A percentile compares a stretch with the other conserved stretches of the same genome.
Conservation (phyloP, 1,284 basidiomycete genomes). For the Termitomyces sp. region DNA sequence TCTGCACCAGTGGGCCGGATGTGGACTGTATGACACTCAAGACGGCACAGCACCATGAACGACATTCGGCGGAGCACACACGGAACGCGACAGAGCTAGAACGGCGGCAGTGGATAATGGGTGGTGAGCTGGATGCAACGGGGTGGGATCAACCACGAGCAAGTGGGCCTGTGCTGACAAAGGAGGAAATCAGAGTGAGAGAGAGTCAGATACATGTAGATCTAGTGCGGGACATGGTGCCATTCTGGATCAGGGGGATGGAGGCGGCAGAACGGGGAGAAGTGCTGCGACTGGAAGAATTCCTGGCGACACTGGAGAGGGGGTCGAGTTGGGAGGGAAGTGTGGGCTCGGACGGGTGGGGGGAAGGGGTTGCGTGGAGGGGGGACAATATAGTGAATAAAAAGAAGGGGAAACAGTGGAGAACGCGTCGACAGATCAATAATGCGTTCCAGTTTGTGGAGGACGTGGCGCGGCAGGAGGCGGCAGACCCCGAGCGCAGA, state of each 20-base stretch:
- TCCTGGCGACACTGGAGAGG: slow-evolving; percentile 35
- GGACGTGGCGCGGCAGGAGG: slow-evolving; percentile 36
- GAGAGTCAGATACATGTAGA: slow-evolving; percentile 50
- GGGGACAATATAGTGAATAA: neutral
- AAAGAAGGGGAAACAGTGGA: neutral
- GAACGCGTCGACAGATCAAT: neutral
- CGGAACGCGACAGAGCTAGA: slow-evolving; percentile 18
- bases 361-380: slow-evolving; percentile 12
- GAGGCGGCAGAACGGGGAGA: slow-evolving; percentile 46
- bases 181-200: slow-evolving; percentile 37
- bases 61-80: slow-evolving; percentile 19
- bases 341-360: neutral
- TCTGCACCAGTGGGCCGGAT: slow-evolving; percentile 23
- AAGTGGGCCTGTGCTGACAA: slow-evolving; percentile 25
- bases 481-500: slow-evolving; percentile 34
- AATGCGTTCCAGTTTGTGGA: slow-evolving; percentile 41
- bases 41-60: slow-evolving; percentile 26
- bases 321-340: slow-evolving; percentile 15
- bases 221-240: slow-evolving; percentile 40
- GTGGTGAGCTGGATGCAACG: slow-evolving; percentile 11
- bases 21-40: slow-evolving; percentile 22
- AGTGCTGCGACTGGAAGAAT: slow-evolving; percentile 43
- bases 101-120: slow-evolving; percentile 15
- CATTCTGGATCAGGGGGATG: slow-evolving; percentile 51
- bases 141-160: slow-evolving; percentile 16